Evolutionary conservation across 2,329 filamentous ascomycete genomes (phyloP).

Genomic region (Escovopsis sp.): DNA sequence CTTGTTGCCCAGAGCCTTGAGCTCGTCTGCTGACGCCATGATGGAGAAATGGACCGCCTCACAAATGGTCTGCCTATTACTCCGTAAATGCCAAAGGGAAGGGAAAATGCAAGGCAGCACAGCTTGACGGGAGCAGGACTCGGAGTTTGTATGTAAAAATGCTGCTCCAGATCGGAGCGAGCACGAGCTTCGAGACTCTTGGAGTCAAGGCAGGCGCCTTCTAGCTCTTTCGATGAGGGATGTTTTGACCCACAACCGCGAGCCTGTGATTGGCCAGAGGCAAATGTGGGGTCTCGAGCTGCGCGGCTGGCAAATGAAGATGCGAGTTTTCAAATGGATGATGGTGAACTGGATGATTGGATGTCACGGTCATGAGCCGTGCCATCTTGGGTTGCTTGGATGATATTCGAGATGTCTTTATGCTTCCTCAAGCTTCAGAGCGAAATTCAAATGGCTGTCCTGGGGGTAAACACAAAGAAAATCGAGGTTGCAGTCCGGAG

Average conservation of each 20-base stretch:
- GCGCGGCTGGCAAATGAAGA: too few relatives aligned
- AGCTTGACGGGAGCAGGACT: conserved; percentile 11
- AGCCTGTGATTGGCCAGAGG: background rate
- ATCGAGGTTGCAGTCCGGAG: too few relatives aligned
- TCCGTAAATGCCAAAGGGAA: background rate
- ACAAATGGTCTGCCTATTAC: background rate
- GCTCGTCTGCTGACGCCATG: conserved; percentile 55
- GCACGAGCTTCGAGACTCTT: conserved; percentile 7
- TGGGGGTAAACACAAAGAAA: too few relatives aligned
- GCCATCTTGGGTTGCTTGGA: too few relatives aligned
- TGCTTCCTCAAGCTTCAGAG: too few relatives aligned
- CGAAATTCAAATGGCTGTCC: too few relatives aligned
- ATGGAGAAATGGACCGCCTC: conserved; percentile 2
- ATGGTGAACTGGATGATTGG: too few relatives aligned
- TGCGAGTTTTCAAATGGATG: too few relatives aligned
- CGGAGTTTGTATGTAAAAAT: conserved; percentile 7
- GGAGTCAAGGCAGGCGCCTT: conserved; percentile 17
- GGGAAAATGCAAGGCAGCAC: background rate
- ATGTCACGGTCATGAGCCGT: too few relatives aligned
- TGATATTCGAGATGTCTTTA: too few relatives aligned
- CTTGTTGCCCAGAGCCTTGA: conserved; percentile 97
- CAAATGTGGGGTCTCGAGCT: background rate
- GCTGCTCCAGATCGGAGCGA: background rate
- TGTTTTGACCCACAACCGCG: conserved; percentile 7
- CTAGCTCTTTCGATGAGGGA: conserved; percentile 28